Evolutionary conservation across 441 rosid genomes (phyloP).

Genomic region (Daphne laureola): DNA sequence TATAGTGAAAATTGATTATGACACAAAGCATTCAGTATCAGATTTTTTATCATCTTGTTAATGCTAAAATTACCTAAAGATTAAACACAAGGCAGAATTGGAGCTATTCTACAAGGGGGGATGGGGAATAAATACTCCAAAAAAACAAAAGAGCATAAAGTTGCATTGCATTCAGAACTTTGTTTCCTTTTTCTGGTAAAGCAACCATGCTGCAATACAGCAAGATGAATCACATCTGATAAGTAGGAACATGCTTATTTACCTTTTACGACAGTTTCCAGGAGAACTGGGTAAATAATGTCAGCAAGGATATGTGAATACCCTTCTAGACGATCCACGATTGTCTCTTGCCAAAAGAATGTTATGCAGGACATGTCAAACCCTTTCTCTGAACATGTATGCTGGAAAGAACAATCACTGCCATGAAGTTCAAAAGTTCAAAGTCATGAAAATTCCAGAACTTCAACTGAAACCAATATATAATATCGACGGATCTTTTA

Average conservation of each 20-base stretch:
- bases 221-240: too few species aligned
- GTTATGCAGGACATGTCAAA: slow-evolving; percentile 57
- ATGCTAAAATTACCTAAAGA: too few species aligned
- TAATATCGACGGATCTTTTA: background rate
- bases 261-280: slow-evolving; percentile 90
- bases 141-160: too few species aligned
- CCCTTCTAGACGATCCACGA: slow-evolving; percentile 37
- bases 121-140: too few species aligned
- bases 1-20: too few species aligned
- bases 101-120: too few species aligned
- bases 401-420: slow-evolving; percentile 74
- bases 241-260: slow-evolving; percentile 1
- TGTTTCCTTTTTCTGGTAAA: too few species aligned
- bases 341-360: slow-evolving; percentile 45
- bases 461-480: background rate
- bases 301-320: slow-evolving; percentile 45
- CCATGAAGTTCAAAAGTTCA: slow-evolving; percentile 18
- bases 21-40: too few species aligned
- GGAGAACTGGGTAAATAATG: slow-evolving; percentile 61
- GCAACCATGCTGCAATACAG: too few species aligned
- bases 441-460: slow-evolving; percentile 2
- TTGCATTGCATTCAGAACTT: too few species aligned
- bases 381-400: slow-evolving; percentile 29
- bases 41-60: too few species aligned
- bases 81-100: too few species aligned